phyloP scores from a whole-genome alignment of 2,329 filamentous ascomycete species.

The Fusarium chaquense region DNA sequence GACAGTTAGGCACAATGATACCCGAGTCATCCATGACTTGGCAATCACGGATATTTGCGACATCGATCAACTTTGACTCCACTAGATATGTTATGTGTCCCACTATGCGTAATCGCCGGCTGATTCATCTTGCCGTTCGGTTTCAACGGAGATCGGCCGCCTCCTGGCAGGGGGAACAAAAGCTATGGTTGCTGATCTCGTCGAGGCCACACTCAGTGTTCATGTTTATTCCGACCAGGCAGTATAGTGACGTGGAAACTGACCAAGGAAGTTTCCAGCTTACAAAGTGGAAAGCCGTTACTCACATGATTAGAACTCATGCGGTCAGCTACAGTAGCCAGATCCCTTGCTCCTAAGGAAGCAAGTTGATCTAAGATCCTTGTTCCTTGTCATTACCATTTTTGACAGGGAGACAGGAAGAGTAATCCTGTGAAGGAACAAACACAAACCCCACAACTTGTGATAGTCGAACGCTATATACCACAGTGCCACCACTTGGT shows the following conservation, averaged over 20 bases:
- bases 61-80: constrained; percentile 29
- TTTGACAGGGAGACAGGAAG: not conserved
- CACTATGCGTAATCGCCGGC: constrained; percentile 10
- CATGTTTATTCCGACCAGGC: constrained; percentile 9
- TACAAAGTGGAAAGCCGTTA: not conserved
- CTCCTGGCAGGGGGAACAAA: constrained; percentile 9
- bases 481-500: constrained; percentile 21
- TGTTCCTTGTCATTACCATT: constrained; percentile 10
- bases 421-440: not conserved
- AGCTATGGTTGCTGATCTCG: constrained; percentile 3
- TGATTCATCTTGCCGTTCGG: constrained; percentile 32
- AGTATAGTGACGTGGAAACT: not conserved
- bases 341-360: not conserved
- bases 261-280: not conserved
- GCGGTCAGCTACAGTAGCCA: constrained; percentile 29
- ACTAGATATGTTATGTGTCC: constrained; percentile 9
- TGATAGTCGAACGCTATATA: not conserved
- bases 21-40: constrained; percentile 1
- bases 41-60: constrained; percentile 2
- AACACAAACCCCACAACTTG: not conserved
- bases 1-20: constrained; percentile 2
- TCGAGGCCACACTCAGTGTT: constrained; percentile 10
- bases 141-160: constrained; percentile 20
- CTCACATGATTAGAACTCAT: constrained; percentile 34
- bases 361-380: constrained; percentile 3